Conservation (phyloP, 169 alveolate species). For the Toxoplasma gondii region DNA sequence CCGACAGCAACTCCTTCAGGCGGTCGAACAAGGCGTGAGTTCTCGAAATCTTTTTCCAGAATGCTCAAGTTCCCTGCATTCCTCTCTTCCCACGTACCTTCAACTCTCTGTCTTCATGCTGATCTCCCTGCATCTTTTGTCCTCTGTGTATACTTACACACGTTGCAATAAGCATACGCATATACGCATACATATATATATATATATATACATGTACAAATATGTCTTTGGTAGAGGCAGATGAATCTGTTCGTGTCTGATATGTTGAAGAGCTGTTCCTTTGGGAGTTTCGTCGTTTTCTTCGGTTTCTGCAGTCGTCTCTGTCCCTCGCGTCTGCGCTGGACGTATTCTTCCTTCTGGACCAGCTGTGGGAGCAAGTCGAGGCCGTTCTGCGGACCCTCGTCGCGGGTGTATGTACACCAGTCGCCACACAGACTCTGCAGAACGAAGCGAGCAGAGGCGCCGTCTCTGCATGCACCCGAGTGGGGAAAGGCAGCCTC, state of each 20-base stretch:
- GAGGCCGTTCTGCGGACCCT: neutral
- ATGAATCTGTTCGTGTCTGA: neutral
- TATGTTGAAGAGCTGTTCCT: neutral
- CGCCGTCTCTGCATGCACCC: neutral
- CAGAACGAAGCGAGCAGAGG: neutral
- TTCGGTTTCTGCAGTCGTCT: neutral
- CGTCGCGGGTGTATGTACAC: neutral
- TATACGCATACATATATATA: too few species aligned
- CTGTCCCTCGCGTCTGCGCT: neutral
- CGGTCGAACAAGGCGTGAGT: neutral
- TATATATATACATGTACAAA: too few species aligned
- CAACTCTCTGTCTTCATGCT: neutral
- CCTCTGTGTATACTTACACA: neutral
- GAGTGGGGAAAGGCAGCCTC: neutral
- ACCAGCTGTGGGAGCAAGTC: neutral
- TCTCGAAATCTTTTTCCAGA: too few species aligned
- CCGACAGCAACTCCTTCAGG: neutral
- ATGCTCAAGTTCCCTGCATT: too few species aligned
- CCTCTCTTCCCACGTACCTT: too few species aligned
- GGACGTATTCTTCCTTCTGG: neutral
- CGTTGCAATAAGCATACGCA: too few species aligned
- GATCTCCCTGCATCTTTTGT: neutral
- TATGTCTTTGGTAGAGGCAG: neutral
- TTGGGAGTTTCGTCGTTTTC: neutral
- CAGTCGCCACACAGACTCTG: neutral